These are phyloP conservation scores for Fonsecaea multimorphosa DNA, from an alignment of 2,329 filamentous ascomycete genomes.

Conservation along the genomic window DNA sequence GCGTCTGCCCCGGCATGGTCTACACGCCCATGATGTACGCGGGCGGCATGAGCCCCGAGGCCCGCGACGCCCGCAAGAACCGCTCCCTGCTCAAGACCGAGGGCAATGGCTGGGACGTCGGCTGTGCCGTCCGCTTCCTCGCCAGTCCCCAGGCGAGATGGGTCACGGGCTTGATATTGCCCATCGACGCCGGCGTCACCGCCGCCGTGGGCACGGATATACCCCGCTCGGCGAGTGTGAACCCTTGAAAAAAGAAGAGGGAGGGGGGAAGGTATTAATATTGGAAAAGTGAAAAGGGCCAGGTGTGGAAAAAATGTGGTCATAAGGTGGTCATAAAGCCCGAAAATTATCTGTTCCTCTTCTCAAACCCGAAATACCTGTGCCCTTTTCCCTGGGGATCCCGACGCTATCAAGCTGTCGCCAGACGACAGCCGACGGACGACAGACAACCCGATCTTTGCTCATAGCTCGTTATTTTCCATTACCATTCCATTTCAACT, in stretches of 20 bases:
- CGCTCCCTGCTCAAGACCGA: slow-evolving; percentile 60
- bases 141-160: slow-evolving; percentile 60
- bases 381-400: too few relatives aligned
- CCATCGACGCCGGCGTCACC: slow-evolving; percentile 57
- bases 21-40: slow-evolving; percentile 63
- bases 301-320: too few relatives aligned
- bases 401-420: too few relatives aligned
- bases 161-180: slow-evolving; percentile 58
- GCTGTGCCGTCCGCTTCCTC: slow-evolving; percentile 59
- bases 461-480: too few relatives aligned
- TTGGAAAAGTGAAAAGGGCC: too few relatives aligned
- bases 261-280: not conserved
- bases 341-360: not conserved
- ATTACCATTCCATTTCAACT: not conserved
- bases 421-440: too few relatives aligned
- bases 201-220: slow-evolving; percentile 52
- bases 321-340: not conserved
- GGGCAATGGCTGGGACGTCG: slow-evolving; percentile 62
- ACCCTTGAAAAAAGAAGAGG: slow-evolving; percentile 31
- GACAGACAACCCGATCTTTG: too few relatives aligned
- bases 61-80: slow-evolving; percentile 56
- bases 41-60: slow-evolving; percentile 58
- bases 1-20: slow-evolving; percentile 62
- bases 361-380: not conserved
- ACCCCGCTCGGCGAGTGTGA: slow-evolving; percentile 48